Evolutionary conservation across 2,329 filamentous ascomycete species (phyloP).

Genomic region (Penicillium sp.): DNA sequence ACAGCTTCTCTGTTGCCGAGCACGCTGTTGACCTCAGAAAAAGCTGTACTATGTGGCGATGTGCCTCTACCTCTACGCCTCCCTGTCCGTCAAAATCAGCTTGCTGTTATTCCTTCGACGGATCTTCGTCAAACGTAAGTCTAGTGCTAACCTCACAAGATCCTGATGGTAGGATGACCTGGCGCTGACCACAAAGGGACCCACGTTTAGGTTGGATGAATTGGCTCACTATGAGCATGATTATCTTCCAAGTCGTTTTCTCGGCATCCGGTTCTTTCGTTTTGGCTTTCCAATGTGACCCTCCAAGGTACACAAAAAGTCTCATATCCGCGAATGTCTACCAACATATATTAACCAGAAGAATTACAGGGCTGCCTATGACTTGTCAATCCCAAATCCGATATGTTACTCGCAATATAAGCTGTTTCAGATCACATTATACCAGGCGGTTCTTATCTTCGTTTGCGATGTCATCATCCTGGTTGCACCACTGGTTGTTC

Average conservation of each 20-base stretch:
- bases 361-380: not conserved
- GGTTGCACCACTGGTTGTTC: conserved; percentile 1
- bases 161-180: not conserved
- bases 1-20: not conserved
- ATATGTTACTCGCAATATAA: conserved; percentile 8
- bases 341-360: not conserved
- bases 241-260: conserved; percentile 5
- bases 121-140: conserved; percentile 8
- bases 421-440: conserved; percentile 6
- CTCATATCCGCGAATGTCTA: not conserved
- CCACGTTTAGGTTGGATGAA: conserved; percentile 6
- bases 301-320: not conserved
- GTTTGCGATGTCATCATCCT: conserved; percentile 6
- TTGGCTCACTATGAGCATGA: conserved; percentile 2
- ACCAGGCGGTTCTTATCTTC: conserved; percentile 11
- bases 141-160: not conserved
- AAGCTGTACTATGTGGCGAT: conserved; percentile 12
- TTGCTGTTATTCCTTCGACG: conserved; percentile 7
- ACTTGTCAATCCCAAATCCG: not conserved
- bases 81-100: conserved; percentile 4
- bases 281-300: conserved; percentile 7
- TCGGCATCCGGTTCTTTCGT: conserved; percentile 6
- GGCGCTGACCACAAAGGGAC: not conserved
- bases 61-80: conserved; percentile 9
- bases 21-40: not conserved